Base-by-base conservation (phyloP, 1,284 basidiomycete species). In the Ustilago xerochloae region DNA sequence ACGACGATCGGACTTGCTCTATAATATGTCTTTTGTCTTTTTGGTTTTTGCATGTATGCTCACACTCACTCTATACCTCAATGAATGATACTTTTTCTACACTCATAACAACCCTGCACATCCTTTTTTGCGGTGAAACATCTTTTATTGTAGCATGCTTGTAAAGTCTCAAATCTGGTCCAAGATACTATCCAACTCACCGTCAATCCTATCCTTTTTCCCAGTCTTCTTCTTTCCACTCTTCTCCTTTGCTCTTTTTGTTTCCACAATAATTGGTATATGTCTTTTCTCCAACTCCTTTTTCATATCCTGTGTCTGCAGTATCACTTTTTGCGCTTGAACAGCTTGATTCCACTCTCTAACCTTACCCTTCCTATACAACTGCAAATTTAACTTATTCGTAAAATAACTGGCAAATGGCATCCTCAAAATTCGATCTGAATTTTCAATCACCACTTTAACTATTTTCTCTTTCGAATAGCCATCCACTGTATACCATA, bases 401-500 rank as follows among this genome's bases (percentile, higher is more conserved):
- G 82, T 65, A 45, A 84, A 82, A 46, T 78, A 82, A 3, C 76
- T 63, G 16, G 81, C 81, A 62, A 73, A 83, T 2, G 49, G 46
- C 10, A 63, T 64, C 2, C 61, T 58, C 6, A 81, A 61, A 13
- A 84, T 65, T 20, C 54, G 49, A n/a, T 65, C 54, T 18, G 78
- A 69, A 39, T 74, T 35, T n/a, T 55, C 41, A 2, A 77, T 48
- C 6, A 56, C 65, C 1, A 41, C 29, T n/a, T 63, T 59, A 6
- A 63, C 77, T 22, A 80, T 66, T 33, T 80, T 81, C 16, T 74
- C 60, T 32, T 68, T 63, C 6, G 54, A 38, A 15, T 53, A 84
- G 2, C 72, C 75, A 53, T 83, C 82, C 7, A 77, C 63, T 5
- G 46, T 39, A 38, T 61, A 61, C 81, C 81, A 84, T 1, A 78